Percentiles rank a stretch among this genome's conserved stretches.
These are phyloP conservation scores for Moesziomyces globuligerus DNA, from an alignment of 1,284 basidiomycete species.

Conservation along the genomic window DNA sequence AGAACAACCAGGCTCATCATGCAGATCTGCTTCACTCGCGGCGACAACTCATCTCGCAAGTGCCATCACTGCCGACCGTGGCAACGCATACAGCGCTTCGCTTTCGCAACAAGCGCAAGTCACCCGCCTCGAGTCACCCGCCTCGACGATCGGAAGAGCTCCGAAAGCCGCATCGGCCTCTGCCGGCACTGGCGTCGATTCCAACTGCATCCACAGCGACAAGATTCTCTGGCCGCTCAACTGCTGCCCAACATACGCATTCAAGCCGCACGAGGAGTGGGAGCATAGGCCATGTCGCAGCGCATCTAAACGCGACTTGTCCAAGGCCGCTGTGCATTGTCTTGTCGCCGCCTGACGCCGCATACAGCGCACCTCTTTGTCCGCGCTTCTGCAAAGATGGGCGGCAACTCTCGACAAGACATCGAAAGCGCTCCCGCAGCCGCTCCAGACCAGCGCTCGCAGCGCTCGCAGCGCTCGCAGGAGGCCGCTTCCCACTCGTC, in stretches of 20 bases:
- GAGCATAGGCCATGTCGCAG: background rate
- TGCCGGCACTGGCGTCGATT: background rate
- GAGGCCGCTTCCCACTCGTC: background rate
- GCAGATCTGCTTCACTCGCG: too few relatives aligned
- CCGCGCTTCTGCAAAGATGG: background rate
- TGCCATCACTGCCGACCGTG: too few relatives aligned
- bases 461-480: background rate
- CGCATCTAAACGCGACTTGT: background rate
- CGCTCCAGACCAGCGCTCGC: too few relatives aligned
- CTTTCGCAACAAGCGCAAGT: too few relatives aligned
- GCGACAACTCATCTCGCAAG: too few relatives aligned
- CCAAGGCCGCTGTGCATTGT: background rate
- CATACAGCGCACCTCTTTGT: background rate
- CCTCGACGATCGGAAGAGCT: too few relatives aligned
- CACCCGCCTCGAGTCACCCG: too few relatives aligned
- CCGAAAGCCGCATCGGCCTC: too few relatives aligned
- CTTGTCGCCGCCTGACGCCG: background rate
- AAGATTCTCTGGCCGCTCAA: too few relatives aligned
- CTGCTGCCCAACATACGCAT: background rate
- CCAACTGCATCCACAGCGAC: background rate
- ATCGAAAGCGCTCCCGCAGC: background rate
- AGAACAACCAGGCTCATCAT: too few relatives aligned
- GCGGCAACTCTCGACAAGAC: background rate
- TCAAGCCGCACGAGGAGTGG: too few relatives aligned
- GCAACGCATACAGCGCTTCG: background rate